A percentile compares a stretch with the other conserved stretches of the same genome.
Conservation (phyloP, 2,329 filamentous ascomycete species). For the Blastomyces silverae region DNA sequence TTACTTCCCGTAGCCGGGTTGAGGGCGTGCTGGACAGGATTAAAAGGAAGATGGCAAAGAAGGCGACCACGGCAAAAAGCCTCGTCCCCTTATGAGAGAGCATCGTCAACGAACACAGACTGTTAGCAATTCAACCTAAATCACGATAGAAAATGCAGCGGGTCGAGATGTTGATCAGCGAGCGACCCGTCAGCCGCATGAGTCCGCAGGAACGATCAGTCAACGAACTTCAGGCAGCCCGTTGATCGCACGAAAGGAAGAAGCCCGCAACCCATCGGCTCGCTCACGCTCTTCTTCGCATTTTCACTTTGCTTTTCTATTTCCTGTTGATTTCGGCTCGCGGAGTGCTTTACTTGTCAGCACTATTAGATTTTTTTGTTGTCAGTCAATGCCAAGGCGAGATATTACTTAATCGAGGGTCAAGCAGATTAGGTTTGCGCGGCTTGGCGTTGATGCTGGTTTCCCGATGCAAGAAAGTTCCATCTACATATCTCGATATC, state of each 20-base stretch:
- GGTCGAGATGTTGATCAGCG: background rate
- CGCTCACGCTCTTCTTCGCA: background rate
- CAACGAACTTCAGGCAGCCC: background rate
- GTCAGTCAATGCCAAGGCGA: background rate
- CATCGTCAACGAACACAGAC: constrained; percentile 25
- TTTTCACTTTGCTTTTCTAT: background rate
- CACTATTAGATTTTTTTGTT: background rate
- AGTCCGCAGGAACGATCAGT: background rate
- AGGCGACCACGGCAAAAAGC: constrained; percentile 39
- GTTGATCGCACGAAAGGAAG: background rate
- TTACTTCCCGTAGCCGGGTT: constrained; percentile 24
- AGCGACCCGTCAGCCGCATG: background rate
- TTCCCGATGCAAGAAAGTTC: too few species aligned
- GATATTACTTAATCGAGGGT: background rate
- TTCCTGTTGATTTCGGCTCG: background rate
- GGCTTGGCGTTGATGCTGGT: too few species aligned
- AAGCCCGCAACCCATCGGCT: background rate
- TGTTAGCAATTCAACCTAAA: background rate
- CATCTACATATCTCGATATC: too few species aligned
- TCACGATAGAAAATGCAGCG: background rate
- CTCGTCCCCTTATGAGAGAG: constrained; percentile 38
- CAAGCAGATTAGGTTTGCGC: too few species aligned
- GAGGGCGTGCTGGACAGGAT: constrained; percentile 41
- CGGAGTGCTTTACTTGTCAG: too few species aligned
- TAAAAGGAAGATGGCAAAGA: constrained; percentile 39